Evolutionary conservation across 2,329 filamentous ascomycete genomes (phyloP).

Genomic region (Alternaria novae-zelandiae): DNA sequence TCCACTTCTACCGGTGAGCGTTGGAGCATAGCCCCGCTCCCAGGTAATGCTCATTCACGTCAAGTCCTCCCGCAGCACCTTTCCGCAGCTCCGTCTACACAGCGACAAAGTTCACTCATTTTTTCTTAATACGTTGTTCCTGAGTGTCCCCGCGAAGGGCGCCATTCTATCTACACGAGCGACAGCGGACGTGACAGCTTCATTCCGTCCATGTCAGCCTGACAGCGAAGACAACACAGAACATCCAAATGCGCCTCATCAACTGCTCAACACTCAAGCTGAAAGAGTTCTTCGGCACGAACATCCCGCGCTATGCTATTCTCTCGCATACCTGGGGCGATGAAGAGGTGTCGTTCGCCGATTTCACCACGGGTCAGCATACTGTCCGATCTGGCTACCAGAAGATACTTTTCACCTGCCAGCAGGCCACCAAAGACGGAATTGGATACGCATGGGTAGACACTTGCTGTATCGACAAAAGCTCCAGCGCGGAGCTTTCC

Average conservation of each 20-base stretch:
- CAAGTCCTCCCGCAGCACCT: neutral
- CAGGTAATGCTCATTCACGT: neutral
- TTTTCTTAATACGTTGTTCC: neutral
- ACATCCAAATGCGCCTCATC: neutral
- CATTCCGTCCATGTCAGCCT: neutral
- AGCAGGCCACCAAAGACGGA: neutral
- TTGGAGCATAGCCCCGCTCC: neutral
- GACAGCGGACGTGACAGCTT: neutral
- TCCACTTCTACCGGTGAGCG: neutral
- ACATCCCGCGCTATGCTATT: neutral
- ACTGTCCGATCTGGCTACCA: neutral
- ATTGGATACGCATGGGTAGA: constrained; percentile 7
- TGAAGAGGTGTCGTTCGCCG: neutral
- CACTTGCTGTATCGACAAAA: constrained; percentile 14
- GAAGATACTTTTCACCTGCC: neutral
- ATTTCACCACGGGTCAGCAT: neutral
- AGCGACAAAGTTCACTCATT: neutral
- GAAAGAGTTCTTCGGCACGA: neutral
- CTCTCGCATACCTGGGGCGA: neutral
- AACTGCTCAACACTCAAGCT: neutral
- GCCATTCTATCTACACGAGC: neutral
- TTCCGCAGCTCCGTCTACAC: neutral
- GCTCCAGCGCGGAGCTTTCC: constrained; percentile 6
- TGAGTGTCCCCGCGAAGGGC: neutral
- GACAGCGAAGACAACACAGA: neutral